Conservation (phyloP, 1,284 basidiomycete species). For the Ustilago hordei region DNA sequence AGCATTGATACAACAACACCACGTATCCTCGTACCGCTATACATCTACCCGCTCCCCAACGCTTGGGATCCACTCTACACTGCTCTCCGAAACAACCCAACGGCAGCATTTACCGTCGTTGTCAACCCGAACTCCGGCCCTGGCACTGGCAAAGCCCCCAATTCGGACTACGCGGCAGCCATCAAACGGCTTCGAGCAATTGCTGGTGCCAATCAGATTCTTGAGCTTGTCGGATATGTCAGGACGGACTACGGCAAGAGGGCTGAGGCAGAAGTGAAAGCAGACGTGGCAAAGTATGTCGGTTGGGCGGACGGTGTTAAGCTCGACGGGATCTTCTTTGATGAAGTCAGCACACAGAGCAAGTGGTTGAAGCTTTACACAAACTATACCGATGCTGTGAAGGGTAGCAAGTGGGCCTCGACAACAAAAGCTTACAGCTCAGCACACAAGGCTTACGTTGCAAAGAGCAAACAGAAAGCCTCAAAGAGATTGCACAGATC, state of each 20-base stretch:
- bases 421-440: not conserved
- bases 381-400: conserved; percentile 21
- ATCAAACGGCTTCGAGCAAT: conserved; percentile 20
- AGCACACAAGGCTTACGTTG: not conserved
- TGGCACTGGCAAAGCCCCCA: conserved; percentile 2
- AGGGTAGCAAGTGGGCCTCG: conserved; percentile 2
- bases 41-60: conserved; percentile 19
- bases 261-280: conserved; percentile 1
- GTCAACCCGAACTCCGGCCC: conserved; percentile 38
- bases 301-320: conserved; percentile 7
- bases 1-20: conserved; percentile 14
- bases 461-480: not conserved
- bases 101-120: conserved; percentile 25
- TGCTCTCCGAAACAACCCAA: conserved; percentile 20
- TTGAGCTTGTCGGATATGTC: conserved; percentile 30
- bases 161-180: conserved; percentile 13
- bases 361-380: conserved; percentile 12
- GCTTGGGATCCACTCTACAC: conserved; percentile 25
- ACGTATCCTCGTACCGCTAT: conserved; percentile 30
- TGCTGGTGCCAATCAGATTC: conserved; percentile 4
- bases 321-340: conserved; percentile 29
- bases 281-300: conserved; percentile 11
- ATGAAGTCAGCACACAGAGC: conserved; percentile 12
- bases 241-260: conserved; percentile 20
- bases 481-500: not conserved